Evolutionary conservation across 768 basidiomycete species (phyloP).

Genomic region (Xanthoconium stramineum): DNA sequence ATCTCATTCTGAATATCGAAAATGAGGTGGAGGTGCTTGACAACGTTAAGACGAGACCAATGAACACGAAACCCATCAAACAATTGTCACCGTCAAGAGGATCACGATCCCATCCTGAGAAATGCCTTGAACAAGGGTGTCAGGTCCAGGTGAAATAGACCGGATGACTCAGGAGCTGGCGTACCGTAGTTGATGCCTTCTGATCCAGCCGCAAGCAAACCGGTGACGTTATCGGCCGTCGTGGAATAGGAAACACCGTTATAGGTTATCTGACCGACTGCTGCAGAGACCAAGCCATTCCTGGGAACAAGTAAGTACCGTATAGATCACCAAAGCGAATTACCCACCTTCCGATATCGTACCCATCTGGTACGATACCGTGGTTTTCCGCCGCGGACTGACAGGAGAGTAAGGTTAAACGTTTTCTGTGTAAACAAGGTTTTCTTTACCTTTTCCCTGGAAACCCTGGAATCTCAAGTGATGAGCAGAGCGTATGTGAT

Average conservation of each 20-base stretch:
- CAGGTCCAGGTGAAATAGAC: not conserved
- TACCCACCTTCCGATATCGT: slow-evolving; percentile 42
- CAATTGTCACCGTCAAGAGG: slow-evolving; percentile 49
- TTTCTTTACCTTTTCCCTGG: slow-evolving; percentile 39
- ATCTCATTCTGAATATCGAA: not conserved
- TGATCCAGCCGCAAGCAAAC: slow-evolving; percentile 51
- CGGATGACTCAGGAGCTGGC: not conserved
- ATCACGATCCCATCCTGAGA: slow-evolving; percentile 55
- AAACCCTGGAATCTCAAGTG: slow-evolving; percentile 35
- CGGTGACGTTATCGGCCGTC: slow-evolving; percentile 42
- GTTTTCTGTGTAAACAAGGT: not conserved
- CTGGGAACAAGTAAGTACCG: slow-evolving; percentile 16
- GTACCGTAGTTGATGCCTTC: slow-evolving; percentile 51
- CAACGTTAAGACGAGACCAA: not conserved
- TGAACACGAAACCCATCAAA: slow-evolving; percentile 14
- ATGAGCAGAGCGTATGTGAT: not conserved
- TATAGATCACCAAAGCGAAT: not conserved
- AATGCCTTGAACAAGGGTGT: slow-evolving; percentile 43
- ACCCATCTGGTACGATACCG: slow-evolving; percentile 44
- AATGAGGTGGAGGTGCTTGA: not conserved
- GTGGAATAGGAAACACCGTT: slow-evolving; percentile 48
- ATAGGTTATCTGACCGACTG: slow-evolving; percentile 39
- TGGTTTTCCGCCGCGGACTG: slow-evolving; percentile 36
- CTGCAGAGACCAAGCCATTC: slow-evolving; percentile 37
- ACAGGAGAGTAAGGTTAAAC: not conserved